phyloP scores from a whole-genome alignment of 768 basidiomycete genomes.

The Pholiota microspora region DNA sequence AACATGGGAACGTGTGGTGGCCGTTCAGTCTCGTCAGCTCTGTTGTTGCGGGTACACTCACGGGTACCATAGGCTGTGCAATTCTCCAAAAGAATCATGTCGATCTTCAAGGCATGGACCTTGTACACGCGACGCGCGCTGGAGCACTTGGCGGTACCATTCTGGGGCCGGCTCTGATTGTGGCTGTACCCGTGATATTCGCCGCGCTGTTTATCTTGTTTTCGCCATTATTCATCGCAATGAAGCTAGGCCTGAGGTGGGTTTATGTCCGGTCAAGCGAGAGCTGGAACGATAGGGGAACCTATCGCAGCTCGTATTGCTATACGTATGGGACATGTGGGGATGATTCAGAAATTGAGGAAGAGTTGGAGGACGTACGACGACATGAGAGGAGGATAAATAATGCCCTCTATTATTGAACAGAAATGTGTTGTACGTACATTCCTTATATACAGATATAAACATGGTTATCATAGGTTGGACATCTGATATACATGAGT shows the following conservation, averaged over 20 bases:
- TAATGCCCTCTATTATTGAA: too few relatives aligned
- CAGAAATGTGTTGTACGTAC: too few relatives aligned
- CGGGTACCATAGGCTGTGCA: slow-evolving; percentile 20
- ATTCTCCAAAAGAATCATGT: slow-evolving; percentile 17
- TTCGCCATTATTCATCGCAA: slow-evolving; percentile 19
- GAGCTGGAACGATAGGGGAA: slow-evolving; percentile 15
- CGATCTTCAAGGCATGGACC: slow-evolving; percentile 20
- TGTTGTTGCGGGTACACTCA: slow-evolving; percentile 12
- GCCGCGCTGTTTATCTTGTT: slow-evolving; percentile 15
- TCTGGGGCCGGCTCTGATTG: slow-evolving; percentile 14
- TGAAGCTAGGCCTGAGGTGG: slow-evolving; percentile 21
- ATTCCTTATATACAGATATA: background rate
- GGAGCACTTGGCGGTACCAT: slow-evolving; percentile 23
- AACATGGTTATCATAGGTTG: background rate
- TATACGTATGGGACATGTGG: slow-evolving; percentile 20
- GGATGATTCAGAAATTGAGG: slow-evolving; percentile 21
- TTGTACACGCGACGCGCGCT: slow-evolving; percentile 24
- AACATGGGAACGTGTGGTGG: slow-evolving; percentile 11
- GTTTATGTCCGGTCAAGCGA: slow-evolving; percentile 17
- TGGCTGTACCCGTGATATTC: slow-evolving; percentile 13
- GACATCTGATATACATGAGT: slow-evolving; percentile 17
- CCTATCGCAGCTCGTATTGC: slow-evolving; percentile 18
- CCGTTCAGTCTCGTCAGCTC: slow-evolving; percentile 9
- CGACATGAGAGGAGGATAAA: background rate
- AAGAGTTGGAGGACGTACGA: slow-evolving; percentile 9